Percentiles rank a stretch among this genome's conserved stretches.
Conservation (phyloP, 2,329 filamentous ascomycete genomes). For the Cordyceps pruinosa region DNA sequence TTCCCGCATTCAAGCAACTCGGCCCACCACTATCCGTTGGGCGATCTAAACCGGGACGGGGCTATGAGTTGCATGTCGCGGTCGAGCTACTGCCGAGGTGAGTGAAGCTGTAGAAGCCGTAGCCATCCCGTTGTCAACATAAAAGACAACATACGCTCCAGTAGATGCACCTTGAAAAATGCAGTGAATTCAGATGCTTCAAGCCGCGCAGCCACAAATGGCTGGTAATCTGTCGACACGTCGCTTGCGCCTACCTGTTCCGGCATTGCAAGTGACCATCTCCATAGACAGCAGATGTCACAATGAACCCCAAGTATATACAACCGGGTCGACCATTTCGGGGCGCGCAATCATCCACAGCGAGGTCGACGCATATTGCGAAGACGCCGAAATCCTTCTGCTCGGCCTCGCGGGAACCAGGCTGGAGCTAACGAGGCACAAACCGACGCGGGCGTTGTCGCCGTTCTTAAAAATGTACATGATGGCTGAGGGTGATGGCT, state of each 20-base stretch:
- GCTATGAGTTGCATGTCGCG: slow-evolving; percentile 1
- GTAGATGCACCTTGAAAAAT: not conserved
- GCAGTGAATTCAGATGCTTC: not conserved
- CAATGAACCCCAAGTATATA: not conserved
- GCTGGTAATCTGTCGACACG: not conserved
- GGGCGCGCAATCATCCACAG: not conserved
- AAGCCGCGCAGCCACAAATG: not conserved
- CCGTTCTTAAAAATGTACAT: slow-evolving; percentile 8
- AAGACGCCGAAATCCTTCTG: slow-evolving; percentile 5
- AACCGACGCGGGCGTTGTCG: not conserved
- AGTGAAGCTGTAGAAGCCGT: not conserved
- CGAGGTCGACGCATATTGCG: not conserved
- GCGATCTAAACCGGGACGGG: not conserved
- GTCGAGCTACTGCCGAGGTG: not conserved
- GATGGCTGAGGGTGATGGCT: not conserved
- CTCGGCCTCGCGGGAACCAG: slow-evolving; percentile 3
- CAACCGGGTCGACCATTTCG: not conserved
- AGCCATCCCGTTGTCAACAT: no score
- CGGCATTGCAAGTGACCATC: not conserved
- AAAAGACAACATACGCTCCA: not conserved
- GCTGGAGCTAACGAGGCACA: slow-evolving; percentile 3
- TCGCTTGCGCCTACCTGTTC: not conserved
- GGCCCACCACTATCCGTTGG: not conserved
- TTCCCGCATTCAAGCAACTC: not conserved
- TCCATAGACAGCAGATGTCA: not conserved